A percentile compares a stretch with the other conserved stretches of the same genome.
phyloP scores from a whole-genome alignment of 352 stramenopile species.

The Phytophthora rubi region DNA sequence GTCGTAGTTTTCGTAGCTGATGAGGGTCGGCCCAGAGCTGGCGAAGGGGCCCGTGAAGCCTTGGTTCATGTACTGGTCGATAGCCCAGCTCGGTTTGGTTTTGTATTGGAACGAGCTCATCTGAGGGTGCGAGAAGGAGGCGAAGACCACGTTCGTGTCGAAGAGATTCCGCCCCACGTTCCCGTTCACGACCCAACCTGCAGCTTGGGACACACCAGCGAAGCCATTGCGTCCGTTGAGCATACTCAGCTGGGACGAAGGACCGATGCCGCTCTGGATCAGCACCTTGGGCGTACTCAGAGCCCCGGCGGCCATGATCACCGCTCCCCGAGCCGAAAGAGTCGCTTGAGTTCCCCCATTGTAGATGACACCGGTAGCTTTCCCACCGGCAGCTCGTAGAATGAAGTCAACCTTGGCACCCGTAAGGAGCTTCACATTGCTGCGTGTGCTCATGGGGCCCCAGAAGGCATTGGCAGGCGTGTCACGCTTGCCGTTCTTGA shows the following conservation, averaged over 20 bases:
- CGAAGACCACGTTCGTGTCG: conserved; percentile 58
- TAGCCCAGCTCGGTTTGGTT: conserved; percentile 34
- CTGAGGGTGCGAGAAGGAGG: conserved; percentile 51
- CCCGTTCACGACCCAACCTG: conserved; percentile 51
- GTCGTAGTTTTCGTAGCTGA: conserved; percentile 64
- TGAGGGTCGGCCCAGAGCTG: conserved; percentile 51
- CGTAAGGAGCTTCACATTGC: conserved; percentile 59
- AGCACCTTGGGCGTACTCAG: conserved; percentile 81
- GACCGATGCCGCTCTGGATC: conserved; percentile 77
- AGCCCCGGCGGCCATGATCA: conserved; percentile 75
- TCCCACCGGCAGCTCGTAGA: conserved; percentile 39
- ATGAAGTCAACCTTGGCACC: conserved; percentile 57
- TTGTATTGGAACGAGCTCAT: conserved; percentile 58
- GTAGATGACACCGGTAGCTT: conserved; percentile 55
- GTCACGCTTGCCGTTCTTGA: conserved; percentile 62
- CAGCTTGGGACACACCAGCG: conserved; percentile 40
- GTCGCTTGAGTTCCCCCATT: conserved; percentile 40
- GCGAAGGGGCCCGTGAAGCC: conserved; percentile 43
- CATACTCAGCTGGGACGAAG: conserved; percentile 51
- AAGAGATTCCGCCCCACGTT: conserved; percentile 65
- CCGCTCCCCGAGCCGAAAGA: conserved; percentile 46
- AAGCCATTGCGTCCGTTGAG: conserved; percentile 50
- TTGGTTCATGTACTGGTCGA: conserved; percentile 60
- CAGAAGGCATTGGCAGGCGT: conserved; percentile 59
- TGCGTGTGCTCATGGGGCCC: conserved; percentile 41